Base-by-base conservation (phyloP, 441 rosid genomes). In the Adansonia grandidieri region DNA sequence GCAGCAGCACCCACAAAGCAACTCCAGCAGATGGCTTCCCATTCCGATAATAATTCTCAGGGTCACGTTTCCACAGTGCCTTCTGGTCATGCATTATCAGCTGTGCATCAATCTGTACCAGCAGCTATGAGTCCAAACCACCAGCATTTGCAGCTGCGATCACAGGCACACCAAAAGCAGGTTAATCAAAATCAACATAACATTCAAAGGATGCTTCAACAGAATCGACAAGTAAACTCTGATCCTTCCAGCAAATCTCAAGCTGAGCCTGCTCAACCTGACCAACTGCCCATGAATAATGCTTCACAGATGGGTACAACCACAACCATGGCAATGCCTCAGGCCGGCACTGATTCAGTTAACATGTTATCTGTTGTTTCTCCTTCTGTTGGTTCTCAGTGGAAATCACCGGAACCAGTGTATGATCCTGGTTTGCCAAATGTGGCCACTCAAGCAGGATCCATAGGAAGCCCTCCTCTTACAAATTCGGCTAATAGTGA, bases 131-230 rank as follows among this genome's bases (percentile, higher is more conserved):
- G 88, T 78, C 82, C 96, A 72, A 92, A 82, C 85, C 93, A 88
- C 75, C 98, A 88, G 86, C 92, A 88, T 83, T 75, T 85, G 82
- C 93, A 86, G 61, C 76, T 75, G 37, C 88, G 84, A 37, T 75
- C 83, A 56, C 91, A 81, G 80, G 74, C 83, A 73, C 91, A 86
- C 63, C 98, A 85, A 85, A 93, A 93, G 86, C 96, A 88, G 85
- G 82, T 83, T 63, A 86, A 81, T 84, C 94, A 88, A 76, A 80
- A 84, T 77, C 97, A 88, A 54, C 73, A 85, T 58, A 54, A 84
- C 64, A 79, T 80, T 76, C 92, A 88, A 83, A 91, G 95, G 90
- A 82, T 85, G 86, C 85, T 83, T 84, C 91, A 86, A 70, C 96
- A 84, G 78, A 91, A 87, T 80, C 88, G 76, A 72, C 90, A 83